Evolutionary conservation across 768 basidiomycete species (phyloP), one percentile per base, ranked within the genome.

Genomic region (Amanita jacksonii): DNA sequence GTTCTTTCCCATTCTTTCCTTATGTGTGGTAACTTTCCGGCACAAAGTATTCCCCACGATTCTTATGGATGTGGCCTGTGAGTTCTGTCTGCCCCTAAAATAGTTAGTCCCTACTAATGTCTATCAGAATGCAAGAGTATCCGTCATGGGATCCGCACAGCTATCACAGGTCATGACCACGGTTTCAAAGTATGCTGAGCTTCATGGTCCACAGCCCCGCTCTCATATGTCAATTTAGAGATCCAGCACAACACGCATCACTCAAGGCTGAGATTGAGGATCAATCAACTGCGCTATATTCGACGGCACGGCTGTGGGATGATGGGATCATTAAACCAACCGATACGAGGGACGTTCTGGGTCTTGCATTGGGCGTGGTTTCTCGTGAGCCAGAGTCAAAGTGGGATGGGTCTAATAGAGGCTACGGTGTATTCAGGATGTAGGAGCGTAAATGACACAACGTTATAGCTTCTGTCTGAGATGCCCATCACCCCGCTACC

Each of bases 31-130:
- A 16, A 27, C 6, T 43, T 38, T 36, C 27, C 8, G 31, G 48
- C n/a, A 38, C 28, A 45, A 40, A 92, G 81, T 97, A 94, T 63
- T 90, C 87, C 4, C 92, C 93, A 13, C 74, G 90, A 48, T 96
- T 97, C 73, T 62, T 97, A 41, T 97, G 89, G 87, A 93, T 92
- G 89, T 97, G 93, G 93, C 92, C 92, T 46, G 86, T 88, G 63
- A 55, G 84, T 66, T 35, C 18, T 31, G 49, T 18, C 38, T 13
- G 27, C 40, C 27, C 1, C 35, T 28, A 33, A 43, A n/a, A 27
- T n/a, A 13, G 15, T n/a, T 46, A 40, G 39, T 48, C 25, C 31
- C 43, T 48, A 16, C 48, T 45, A 35, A 30, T 43, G 20, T 23
- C 47, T 47, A 18, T 49, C 36, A 89, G 81, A 92, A 92, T 51